Evolutionary conservation across 352 stramenopile genomes (phyloP).

Genomic region (Aphanomyces invadans): DNA sequence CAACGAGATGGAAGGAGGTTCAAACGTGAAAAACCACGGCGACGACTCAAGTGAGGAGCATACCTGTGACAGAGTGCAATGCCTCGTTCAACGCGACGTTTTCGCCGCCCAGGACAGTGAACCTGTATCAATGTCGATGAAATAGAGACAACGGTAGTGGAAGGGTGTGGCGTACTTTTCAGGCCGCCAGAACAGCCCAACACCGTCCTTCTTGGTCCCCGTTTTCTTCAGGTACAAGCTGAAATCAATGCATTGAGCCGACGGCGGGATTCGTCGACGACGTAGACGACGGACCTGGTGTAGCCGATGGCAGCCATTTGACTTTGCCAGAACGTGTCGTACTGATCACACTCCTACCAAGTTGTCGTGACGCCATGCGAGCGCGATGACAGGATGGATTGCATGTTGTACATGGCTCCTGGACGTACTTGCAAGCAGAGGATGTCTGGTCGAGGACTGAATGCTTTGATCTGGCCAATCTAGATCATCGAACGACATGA

Average conservation of each 20-base stretch:
- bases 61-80: constrained; percentile 48
- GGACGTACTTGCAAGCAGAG: constrained; percentile 62
- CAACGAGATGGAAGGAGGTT: background rate
- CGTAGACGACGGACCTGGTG: constrained; percentile 43
- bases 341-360: constrained; percentile 67
- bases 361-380: background rate
- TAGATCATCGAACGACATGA: constrained; percentile 24
- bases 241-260: background rate
- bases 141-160: too few species aligned
- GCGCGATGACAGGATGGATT: background rate
- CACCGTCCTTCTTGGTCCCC: constrained; percentile 48
- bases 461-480: constrained; percentile 44
- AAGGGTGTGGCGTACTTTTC: constrained; percentile 27
- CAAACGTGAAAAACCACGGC: background rate
- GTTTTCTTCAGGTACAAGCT: constrained; percentile 73
- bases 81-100: constrained; percentile 45
- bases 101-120: constrained; percentile 39
- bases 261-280: too few species aligned
- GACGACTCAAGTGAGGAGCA: background rate
- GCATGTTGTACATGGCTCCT: background rate
- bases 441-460: constrained; percentile 58
- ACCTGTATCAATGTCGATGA: background rate
- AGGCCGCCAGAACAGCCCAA: constrained; percentile 67
- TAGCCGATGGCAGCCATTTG: constrained; percentile 59
- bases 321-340: constrained; percentile 55